phyloP scores from a whole-genome alignment of 352 stramenopile species.

The Phytophthora vignae region DNA sequence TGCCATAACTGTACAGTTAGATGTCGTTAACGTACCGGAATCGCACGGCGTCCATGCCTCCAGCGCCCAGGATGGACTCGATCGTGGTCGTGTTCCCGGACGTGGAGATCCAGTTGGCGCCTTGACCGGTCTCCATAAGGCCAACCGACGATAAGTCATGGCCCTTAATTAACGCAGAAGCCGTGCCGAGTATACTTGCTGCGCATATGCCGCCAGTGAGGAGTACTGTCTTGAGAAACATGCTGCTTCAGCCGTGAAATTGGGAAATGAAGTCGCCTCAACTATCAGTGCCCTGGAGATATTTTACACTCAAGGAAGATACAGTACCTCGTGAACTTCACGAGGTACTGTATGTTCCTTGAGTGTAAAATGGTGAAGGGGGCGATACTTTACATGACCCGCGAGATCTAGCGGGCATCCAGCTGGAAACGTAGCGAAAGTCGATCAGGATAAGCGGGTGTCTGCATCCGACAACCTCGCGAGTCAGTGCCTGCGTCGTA shows the following conservation, averaged over 20 bases:
- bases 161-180: slow-evolving; percentile 34
- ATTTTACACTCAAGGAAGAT: no score
- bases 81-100: slow-evolving; percentile 25
- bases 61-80: slow-evolving; percentile 36
- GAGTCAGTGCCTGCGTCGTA: no score
- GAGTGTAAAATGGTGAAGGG: no score
- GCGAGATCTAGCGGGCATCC: no score
- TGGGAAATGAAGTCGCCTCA: neutral
- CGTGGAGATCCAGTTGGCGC: slow-evolving; percentile 27
- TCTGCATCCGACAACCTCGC: no score
- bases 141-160: slow-evolving; percentile 40
- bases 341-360: no score
- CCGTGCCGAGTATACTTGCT: neutral
- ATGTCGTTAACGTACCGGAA: slow-evolving; percentile 25
- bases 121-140: slow-evolving; percentile 37
- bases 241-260: slow-evolving; percentile 3
- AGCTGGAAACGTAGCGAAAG: no score
- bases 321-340: no score
- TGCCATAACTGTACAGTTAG: neutral
- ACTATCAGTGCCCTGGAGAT: no score
- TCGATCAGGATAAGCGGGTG: no score
- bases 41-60: slow-evolving; percentile 43
- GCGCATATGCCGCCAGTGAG: slow-evolving; percentile 4
- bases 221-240: slow-evolving; percentile 23
- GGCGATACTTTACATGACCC: no score